Conservation (phyloP, 2,329 filamentous ascomycete genomes). For the Hypoxylon sp. region DNA sequence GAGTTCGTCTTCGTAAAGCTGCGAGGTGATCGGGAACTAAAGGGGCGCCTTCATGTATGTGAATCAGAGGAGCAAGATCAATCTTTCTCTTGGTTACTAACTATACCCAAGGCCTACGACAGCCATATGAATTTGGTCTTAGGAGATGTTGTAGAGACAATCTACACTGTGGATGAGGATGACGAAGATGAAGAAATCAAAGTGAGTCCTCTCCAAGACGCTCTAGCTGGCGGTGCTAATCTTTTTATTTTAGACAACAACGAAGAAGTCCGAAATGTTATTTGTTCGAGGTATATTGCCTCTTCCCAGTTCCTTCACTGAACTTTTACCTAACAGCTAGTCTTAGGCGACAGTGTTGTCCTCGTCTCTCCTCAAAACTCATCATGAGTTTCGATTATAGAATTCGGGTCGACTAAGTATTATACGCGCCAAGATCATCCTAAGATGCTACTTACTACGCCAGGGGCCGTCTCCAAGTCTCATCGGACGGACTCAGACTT, state of each 20-base stretch:
- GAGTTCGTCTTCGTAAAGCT: conserved; percentile 98
- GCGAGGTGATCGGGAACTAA: conserved; percentile 93
- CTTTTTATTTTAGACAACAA: conserved; percentile 75
- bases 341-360: conserved; percentile 77
- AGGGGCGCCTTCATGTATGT: conserved; percentile 92
- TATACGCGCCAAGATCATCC: not conserved
- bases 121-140: conserved; percentile 98
- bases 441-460: not conserved
- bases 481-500: conserved; percentile 2
- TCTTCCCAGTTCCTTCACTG: conserved; percentile 47
- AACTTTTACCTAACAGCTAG: conserved; percentile 44
- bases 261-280: conserved; percentile 98
- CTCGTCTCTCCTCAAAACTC: conserved; percentile 74
- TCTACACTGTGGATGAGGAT: conserved; percentile 92
- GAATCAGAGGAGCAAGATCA: not conserved
- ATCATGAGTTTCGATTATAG: conserved; percentile 50
- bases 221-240: conserved; percentile 8
- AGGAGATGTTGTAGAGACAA: conserved; percentile 96
- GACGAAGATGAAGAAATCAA: conserved; percentile 83
- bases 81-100: conserved; percentile 36
- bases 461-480: conserved; percentile 11
- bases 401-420: conserved; percentile 4
- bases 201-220: conserved; percentile 62
- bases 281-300: conserved; percentile 88
- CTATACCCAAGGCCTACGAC: conserved; percentile 83